Conservation (phyloP, 164 flowering plant species). For the Aristolochia contorta region DNA sequence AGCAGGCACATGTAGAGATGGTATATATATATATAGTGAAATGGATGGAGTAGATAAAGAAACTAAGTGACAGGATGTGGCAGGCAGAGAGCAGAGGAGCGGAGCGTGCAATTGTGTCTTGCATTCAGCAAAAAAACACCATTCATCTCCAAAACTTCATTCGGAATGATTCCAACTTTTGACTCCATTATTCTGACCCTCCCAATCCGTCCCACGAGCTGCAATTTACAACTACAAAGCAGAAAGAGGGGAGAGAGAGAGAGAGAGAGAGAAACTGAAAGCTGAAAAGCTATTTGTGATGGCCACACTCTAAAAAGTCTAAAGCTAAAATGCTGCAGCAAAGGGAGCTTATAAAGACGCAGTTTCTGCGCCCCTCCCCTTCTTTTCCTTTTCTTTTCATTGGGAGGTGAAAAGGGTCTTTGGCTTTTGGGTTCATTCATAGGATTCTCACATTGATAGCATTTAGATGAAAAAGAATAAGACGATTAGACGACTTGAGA, state of each 20-base stretch:
- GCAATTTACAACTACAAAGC: conserved; percentile 26
- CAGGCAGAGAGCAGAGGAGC: background rate
- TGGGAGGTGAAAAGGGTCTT: conserved; percentile 15
- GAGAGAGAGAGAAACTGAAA: conserved; percentile 12
- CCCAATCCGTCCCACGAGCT: conserved; percentile 32
- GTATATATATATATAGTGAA: no score
- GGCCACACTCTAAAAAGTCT: conserved; percentile 11
- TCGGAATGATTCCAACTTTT: conserved; percentile 43
- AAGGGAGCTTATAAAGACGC: conserved; percentile 19
- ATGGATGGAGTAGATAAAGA: no score
- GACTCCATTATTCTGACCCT: conserved; percentile 29
- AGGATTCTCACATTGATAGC: conserved; percentile 25
- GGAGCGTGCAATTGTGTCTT: conserved; percentile 21
- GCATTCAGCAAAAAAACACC: conserved; percentile 30
- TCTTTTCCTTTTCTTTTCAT: conserved; percentile 6
- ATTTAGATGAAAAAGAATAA: conserved; percentile 1
- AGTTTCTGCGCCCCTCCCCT: conserved; percentile 21
- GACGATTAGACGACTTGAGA: no score
- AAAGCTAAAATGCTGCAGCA: conserved; percentile 21
- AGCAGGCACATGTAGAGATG: no score
- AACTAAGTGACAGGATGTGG: no score
- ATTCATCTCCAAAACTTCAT: conserved; percentile 11
- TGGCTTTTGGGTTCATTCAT: conserved; percentile 28
- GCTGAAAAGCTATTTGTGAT: conserved; percentile 28
- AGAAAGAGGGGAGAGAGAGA: background rate